phyloP scores from a whole-genome alignment of 2,329 filamentous ascomycete genomes.

The Trichoderma atroviride region DNA sequence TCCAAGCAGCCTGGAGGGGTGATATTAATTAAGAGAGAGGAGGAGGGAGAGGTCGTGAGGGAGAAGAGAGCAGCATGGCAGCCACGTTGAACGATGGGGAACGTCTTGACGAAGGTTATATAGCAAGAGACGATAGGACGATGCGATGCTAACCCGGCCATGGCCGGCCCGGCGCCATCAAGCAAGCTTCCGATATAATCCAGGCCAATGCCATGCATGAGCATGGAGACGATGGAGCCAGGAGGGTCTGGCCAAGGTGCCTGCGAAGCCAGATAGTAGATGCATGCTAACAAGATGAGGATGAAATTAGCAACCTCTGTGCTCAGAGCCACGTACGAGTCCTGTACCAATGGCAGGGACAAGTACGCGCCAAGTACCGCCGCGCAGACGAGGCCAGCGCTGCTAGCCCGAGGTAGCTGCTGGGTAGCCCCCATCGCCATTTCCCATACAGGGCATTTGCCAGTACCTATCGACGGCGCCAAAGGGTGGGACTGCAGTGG shows the following conservation, averaged over 20 bases:
- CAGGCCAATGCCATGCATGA: constrained; percentile 41
- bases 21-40: constrained; percentile 9
- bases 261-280: constrained; percentile 30
- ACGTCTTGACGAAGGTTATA: constrained; percentile 23
- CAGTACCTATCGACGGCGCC: constrained; percentile 14
- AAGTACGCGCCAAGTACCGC: neutral
- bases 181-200: constrained; percentile 31
- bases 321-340: constrained; percentile 3
- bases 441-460: constrained; percentile 9
- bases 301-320: neutral
- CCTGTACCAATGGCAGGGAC: neutral
- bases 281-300: constrained; percentile 25
- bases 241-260: constrained; percentile 36
- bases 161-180: constrained; percentile 29
- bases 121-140: constrained; percentile 16
- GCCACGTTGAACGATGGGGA: constrained; percentile 22
- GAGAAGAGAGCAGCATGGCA: constrained; percentile 20
- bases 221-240: constrained; percentile 38
- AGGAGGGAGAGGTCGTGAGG: constrained; percentile 18
- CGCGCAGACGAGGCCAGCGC: neutral
- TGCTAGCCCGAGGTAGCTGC: neutral
- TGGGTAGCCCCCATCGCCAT: neutral
- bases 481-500: neutral
- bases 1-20: neutral
- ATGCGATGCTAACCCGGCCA: constrained; percentile 24